A percentile compares a stretch with the other conserved stretches of the same genome.
These are phyloP conservation scores for Sarocladium brachiariae DNA, from an alignment of 2,329 filamentous ascomycete genomes.

Conservation along the genomic window DNA sequence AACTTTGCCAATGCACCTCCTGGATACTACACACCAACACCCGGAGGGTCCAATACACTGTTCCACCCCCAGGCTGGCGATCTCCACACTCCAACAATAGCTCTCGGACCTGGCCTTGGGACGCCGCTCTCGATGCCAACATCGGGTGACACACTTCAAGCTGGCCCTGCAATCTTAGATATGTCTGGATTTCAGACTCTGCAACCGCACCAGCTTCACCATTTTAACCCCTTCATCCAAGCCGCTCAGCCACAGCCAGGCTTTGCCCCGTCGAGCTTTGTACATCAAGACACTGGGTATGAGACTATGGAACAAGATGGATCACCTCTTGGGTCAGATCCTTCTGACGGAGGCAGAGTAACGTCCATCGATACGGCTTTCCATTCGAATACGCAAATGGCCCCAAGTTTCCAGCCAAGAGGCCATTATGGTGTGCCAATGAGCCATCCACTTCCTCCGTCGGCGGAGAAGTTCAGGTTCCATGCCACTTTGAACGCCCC, in stretches of 20 bases:
- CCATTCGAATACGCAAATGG: conserved; percentile 53
- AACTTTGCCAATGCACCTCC: conserved; percentile 72
- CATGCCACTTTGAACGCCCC: conserved; percentile 86
- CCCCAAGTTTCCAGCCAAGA: conserved; percentile 45
- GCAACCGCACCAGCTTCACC: conserved; percentile 54
- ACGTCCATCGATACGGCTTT: conserved; percentile 54
- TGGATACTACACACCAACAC: conserved; percentile 83
- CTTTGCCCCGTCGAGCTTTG: conserved; percentile 73
- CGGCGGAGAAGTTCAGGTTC: conserved; percentile 74
- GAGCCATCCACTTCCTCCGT: conserved; percentile 40
- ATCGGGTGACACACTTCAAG: conserved; percentile 57
- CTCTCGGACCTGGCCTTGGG: conserved; percentile 61
- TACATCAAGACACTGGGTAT: conserved; percentile 74
- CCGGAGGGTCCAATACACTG: conserved; percentile 70
- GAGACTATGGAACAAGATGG: conserved; percentile 73
- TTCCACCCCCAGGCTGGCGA: conserved; percentile 82
- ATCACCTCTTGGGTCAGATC: conserved; percentile 53
- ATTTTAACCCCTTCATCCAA: conserved; percentile 66
- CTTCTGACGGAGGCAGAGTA: conserved; percentile 43
- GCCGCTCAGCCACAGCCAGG: conserved; percentile 40
- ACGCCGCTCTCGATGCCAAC: conserved; percentile 77
- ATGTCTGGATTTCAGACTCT: conserved; percentile 61
- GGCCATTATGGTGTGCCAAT: conserved; percentile 40
- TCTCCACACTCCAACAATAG: conserved; percentile 74
- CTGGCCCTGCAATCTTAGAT: conserved; percentile 52